Evolutionary conservation across 495 filamentous ascomycete genomes (phyloP), one percentile per base, ranked within the genome.

Genomic region (Penicillium cataractarum): DNA sequence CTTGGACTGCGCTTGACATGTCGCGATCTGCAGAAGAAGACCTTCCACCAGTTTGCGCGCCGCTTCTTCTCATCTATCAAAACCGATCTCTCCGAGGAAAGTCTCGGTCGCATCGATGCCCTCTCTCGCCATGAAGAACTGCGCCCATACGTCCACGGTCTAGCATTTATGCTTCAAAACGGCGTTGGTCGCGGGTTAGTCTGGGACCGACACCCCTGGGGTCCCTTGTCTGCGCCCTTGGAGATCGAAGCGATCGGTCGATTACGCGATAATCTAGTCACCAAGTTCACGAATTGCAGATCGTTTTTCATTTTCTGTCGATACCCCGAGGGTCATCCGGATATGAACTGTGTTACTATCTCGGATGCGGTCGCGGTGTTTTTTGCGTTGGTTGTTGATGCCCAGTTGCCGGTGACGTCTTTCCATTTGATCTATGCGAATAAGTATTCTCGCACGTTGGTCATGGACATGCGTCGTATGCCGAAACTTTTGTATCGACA

Each of bases 381-480:
- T 29, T 72, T 74, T 52, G 65, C 69, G 17, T 42, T 74, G 3
- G 57, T 74, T 10, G 55, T 66, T 29, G 67, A 68, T 33, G 59
- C 69, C 8, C 57, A 52, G 22, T 29, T 74, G n/a, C 69, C 64
- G 2, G 65, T 72, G 12, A 55, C 55, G 0, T 66, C 71, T 0
- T 74, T 74, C 46, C 66, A 74, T 52, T 58, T 74, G 5, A 57
- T 74, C 22, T 74, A 72, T 33, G 64, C 66, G 1, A 70, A 71
- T 42, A 64, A 65, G 32, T 50, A 61, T 21, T 73, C 71, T 9
- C 68, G 66, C 13, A 67, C 71, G 4, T 55, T 73, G n/a, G 61
- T 73, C 17, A 74, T 74, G 69, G 71, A 74, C 55, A 74, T 74
- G 71, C 69, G 71, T 3, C 69, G 71, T 2, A 32, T 74, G 8